Evolutionary conservation across 129 eudicot genomes (phyloP), one percentile per base, ranked within the genome.

Genomic region (Centella asiatica): DNA sequence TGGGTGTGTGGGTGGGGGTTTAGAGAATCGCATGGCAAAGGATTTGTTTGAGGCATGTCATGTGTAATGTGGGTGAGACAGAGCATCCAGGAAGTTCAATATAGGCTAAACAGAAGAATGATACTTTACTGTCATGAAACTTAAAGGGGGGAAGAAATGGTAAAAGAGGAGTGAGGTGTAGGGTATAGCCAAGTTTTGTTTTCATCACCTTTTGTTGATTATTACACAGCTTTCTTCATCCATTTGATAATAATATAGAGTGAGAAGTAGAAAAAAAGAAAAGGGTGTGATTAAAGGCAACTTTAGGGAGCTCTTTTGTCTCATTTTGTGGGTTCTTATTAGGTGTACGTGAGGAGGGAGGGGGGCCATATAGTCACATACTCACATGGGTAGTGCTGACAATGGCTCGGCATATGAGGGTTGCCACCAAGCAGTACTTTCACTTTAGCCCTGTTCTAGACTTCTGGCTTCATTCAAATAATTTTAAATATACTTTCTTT

Each of bases 281-380:
- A 78, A 67, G 69, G 67, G 40, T 51, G 74, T 59, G 72, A 69
- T 40, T 69, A 70, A 77, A 69, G 78, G 74, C 39, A 34, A 69
- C 73, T 80, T 76, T 74, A 54, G 71, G 72, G 76, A 71, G 44
- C 65, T 69, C 48, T 69, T 78, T 81, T 75, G 80, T 85, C 80
- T 72, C 68, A 79, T 82, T 70, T 76, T 46, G 53, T 80, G 87
- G 90, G 71, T 75, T 69, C 69, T 74, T 77, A 42, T 78, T 72
- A 69, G 86, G 85, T 80, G 89, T 76, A 74, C 73, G 73, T 74
- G 15, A 44, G 59, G 15, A 44, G 59, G 72, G 32, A 25, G 72
- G 64, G 57, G 85, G 94, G 76, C 87, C 90, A 83, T 69, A 71
- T 46, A 55, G 74, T 86, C 89, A 86, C 89, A 86, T 86, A n/a